A percentile compares a stretch with the other conserved stretches of the same genome.
Conservation (phyloP, 352 stramenopile species). For the Globisporangium viniferum region DNA sequence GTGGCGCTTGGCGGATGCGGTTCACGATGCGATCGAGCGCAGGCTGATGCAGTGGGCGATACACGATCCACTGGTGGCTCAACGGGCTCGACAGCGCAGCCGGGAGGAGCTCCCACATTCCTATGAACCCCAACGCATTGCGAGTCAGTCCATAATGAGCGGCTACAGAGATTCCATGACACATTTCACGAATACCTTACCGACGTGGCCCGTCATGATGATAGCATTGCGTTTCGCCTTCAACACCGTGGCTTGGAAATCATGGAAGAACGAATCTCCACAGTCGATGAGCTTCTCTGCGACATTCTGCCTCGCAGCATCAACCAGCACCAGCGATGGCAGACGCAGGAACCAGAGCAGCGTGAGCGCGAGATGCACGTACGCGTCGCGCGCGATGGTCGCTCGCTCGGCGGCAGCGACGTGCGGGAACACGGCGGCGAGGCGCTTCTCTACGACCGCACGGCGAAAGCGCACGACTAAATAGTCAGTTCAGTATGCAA, state of each 20-base stretch:
- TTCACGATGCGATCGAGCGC: conserved; percentile 37
- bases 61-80: conserved; percentile 56
- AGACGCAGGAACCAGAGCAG: conserved; percentile 59
- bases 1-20: conserved; percentile 27
- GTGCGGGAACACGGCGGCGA: conserved; percentile 26
- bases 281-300: conserved; percentile 15
- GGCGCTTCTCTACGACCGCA: conserved; percentile 30
- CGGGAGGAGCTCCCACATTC: conserved; percentile 60
- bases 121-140: conserved; percentile 7
- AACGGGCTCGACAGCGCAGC: conserved; percentile 26
- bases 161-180: background rate
- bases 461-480: conserved; percentile 48
- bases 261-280: conserved; percentile 1
- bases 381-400: conserved; percentile 24
- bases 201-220: conserved; percentile 44
- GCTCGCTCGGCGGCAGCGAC: conserved; percentile 17
- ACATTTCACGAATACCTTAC: conserved; percentile 17
- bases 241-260: conserved; percentile 3
- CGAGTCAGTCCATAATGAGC: background rate
- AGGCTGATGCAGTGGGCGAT: conserved; percentile 45
- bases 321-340: conserved; percentile 5
- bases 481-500: background rate
- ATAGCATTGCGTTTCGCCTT: conserved; percentile 23
- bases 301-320: conserved; percentile 5
- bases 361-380: conserved; percentile 30